phyloP scores from a whole-genome alignment of 208 protist genomes.

The Leishmania amazonensis region DNA sequence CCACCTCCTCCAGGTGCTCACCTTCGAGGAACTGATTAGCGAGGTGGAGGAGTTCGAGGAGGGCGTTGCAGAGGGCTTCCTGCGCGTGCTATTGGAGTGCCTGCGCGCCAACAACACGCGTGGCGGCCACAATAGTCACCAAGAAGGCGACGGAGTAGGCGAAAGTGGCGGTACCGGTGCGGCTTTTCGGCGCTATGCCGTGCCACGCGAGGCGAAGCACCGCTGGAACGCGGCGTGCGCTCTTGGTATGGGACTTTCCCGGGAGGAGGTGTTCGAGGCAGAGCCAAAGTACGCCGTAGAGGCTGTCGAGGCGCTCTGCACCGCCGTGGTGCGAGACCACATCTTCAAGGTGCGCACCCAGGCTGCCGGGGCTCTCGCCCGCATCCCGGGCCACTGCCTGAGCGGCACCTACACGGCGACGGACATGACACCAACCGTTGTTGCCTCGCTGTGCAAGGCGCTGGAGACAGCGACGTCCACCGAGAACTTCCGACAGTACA shows the following conservation, averaged over 20 bases:
- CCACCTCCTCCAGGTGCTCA: conserved; percentile 58
- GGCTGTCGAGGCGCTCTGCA: conserved; percentile 56
- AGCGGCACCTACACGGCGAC: conserved; percentile 34
- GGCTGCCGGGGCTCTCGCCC: conserved; percentile 58
- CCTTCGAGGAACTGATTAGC: conserved; percentile 67
- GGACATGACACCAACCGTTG: conserved; percentile 52
- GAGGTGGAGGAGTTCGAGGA: conserved; percentile 48
- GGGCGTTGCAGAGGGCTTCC: conserved; percentile 72
- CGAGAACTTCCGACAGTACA: conserved; percentile 71
- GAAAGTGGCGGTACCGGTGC: neutral
- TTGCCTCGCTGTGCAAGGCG: conserved; percentile 64
- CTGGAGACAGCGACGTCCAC: conserved; percentile 44
- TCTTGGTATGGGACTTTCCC: conserved; percentile 60
- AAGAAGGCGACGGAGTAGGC: neutral
- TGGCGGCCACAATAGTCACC: conserved; percentile 7
- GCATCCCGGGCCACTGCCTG: conserved; percentile 30
- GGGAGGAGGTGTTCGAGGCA: conserved; percentile 63
- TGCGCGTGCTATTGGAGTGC: conserved; percentile 57
- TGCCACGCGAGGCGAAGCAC: conserved; percentile 60
- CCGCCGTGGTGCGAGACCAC: conserved; percentile 54
- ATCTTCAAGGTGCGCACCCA: conserved; percentile 89
- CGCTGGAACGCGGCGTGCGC: conserved; percentile 82
- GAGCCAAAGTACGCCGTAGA: conserved; percentile 55
- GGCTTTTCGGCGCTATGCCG: conserved; percentile 9
- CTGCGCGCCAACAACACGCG: conserved; percentile 28